Base-by-base conservation (phyloP, 140 eudicot species). In the Bidens hawaiensis region DNA sequence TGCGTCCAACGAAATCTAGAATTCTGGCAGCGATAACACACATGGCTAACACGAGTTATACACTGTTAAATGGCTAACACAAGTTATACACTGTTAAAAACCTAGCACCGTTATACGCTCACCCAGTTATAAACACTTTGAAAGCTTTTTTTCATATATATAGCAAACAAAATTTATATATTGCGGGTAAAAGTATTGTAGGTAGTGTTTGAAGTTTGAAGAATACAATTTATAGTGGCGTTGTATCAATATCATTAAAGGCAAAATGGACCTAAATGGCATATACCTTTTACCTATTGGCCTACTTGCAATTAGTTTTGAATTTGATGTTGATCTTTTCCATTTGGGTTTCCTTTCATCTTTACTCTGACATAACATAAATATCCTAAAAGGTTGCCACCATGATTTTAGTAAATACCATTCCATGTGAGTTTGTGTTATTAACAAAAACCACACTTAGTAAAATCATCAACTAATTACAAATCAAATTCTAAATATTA, bases 241-340 rank as follows among this genome's bases (percentile, higher is more conserved):
- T 9, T 26, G 25, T 23, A 62, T 62, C 40, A 16, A 16, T 62
- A 16, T 62, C 40, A 62, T 62, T 25, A 25, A 28, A 42, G 68
- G 54, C 42, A 62, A 62, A 62, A 26, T 43, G 27, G 52, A 41
- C 52, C 34, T 25, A 62, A 62, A 24, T 41, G 68, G 27, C 41
- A 62, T 62, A 62, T 41, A 41, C 53, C 67, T 41, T 62, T 9
- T n/a, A 12, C 41, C 17, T 42, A 11, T 22, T 25, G 18, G 55
- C 59, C 59, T 24, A 5, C 59, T 13, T 52, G 5, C 7, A 52
- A 2, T 52, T 52, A 5, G 59, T 52, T 28, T 25, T 25, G 59
- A 52, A 23, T 28, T 25, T 25, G 59, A 52, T 52, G 58, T 51
- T 51, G 58, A 51, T 23, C 6, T 13, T 24, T 9, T 36, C 42